These are phyloP conservation scores for Botryobasidium botryosum DNA, from an alignment of 768 basidiomycete species.

Conservation along the genomic window DNA sequence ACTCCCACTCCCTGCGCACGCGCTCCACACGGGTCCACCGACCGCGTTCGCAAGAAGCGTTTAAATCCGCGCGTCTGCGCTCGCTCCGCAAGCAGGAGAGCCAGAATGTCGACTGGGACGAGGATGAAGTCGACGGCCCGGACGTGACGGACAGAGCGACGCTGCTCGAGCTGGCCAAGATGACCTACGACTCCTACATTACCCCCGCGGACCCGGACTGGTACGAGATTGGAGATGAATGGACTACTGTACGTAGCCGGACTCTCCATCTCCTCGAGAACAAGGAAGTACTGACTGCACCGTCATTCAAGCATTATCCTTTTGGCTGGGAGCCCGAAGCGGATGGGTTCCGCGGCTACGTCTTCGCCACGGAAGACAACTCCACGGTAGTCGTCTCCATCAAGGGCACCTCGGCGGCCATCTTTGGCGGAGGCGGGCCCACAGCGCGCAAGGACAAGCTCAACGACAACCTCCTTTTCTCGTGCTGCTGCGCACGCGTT, in stretches of 20 bases:
- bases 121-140: slow-evolving; percentile 46
- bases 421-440: slow-evolving; percentile 31
- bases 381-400: slow-evolving; percentile 73
- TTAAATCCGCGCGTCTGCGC: slow-evolving; percentile 4
- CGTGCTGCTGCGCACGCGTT: slow-evolving; percentile 92
- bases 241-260: slow-evolving; percentile 44
- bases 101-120: slow-evolving; percentile 38
- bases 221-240: slow-evolving; percentile 51
- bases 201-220: slow-evolving; percentile 41
- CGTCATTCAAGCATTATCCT: slow-evolving; percentile 34
- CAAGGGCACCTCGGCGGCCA: slow-evolving; percentile 79
- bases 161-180: slow-evolving; percentile 65
- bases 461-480: slow-evolving; percentile 89
- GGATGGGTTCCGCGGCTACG: slow-evolving; percentile 84
- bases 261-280: slow-evolving; percentile 3
- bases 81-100: not conserved
- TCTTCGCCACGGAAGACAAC: slow-evolving; percentile 75
- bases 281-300: not conserved
- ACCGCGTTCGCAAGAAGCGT: slow-evolving; percentile 7
- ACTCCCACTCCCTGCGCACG: too few species aligned
- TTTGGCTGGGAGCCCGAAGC: slow-evolving; percentile 82
- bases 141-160: slow-evolving; percentile 58
- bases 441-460: slow-evolving; percentile 79
- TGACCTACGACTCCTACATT: slow-evolving; percentile 73
- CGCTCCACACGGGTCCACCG: too few species aligned